Evolutionary conservation across 2,329 filamentous ascomycete species (phyloP).

Genomic region (Dactylella cylindrospora): DNA sequence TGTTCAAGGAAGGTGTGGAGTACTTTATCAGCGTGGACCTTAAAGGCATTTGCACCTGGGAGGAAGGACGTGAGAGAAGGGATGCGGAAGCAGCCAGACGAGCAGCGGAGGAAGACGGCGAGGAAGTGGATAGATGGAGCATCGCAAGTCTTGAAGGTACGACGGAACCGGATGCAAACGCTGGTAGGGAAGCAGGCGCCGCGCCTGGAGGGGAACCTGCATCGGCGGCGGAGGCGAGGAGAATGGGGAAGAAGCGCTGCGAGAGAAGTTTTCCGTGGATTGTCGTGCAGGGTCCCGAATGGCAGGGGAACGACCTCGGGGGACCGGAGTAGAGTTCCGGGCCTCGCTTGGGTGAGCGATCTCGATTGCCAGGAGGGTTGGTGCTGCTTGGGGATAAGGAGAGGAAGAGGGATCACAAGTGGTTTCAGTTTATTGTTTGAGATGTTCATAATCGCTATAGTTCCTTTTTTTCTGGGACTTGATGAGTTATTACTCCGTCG

Average conservation of each 20-base stretch:
- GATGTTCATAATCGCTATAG: no score
- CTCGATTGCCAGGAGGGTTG: no score
- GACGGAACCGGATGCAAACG: background rate
- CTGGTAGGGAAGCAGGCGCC: background rate
- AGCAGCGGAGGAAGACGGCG: background rate
- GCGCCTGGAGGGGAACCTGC: background rate
- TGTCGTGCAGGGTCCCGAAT: slow-evolving; percentile 1
- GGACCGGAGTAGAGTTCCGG: no score
- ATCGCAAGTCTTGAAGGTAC: slow-evolving; percentile 3
- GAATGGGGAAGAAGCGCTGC: background rate
- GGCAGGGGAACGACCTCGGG: no score
- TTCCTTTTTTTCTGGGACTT: no score
- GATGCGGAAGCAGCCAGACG: no score
- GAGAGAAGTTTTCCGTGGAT: slow-evolving; percentile 30
- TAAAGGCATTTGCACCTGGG: slow-evolving; percentile 4
- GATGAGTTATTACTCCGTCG: no score
- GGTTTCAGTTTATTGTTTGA: no score
- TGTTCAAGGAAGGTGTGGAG: slow-evolving; percentile 33
- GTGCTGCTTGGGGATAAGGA: no score
- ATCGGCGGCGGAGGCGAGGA: background rate
- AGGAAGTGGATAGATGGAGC: slow-evolving; percentile 18
- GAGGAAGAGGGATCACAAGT: no score
- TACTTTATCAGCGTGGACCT: slow-evolving; percentile 26
- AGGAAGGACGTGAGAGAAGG: slow-evolving; percentile 1
- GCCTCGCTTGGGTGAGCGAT: no score